Percentiles rank a stretch among this genome's conserved stretches.
These are phyloP conservation scores for Nicotiana sylvestris DNA, from an alignment of 257 asterid species.

Conservation along the genomic window DNA sequence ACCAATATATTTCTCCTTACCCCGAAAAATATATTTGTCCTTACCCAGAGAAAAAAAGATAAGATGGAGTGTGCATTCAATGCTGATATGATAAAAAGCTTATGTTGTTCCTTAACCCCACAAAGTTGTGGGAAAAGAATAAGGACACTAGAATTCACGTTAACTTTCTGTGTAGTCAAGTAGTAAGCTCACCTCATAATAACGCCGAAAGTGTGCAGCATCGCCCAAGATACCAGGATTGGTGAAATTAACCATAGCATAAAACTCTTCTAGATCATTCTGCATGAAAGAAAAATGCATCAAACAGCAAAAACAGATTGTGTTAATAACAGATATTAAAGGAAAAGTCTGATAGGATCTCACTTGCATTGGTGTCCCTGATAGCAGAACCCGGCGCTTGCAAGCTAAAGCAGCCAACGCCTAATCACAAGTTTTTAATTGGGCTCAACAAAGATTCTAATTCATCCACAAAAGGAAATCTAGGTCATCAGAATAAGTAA, in stretches of 20 bases:
- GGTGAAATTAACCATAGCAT: slow-evolving; percentile 95
- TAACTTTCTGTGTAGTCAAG: slow-evolving; percentile 7
- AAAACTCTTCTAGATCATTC: slow-evolving; percentile 99
- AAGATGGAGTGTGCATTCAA: not conserved
- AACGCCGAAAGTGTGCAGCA: slow-evolving; percentile 81
- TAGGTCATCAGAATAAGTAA: not conserved
- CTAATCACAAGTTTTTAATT: slow-evolving; percentile 42
- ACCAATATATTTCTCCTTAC: not conserved
- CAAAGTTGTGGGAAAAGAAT: not conserved
- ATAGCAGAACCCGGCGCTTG: slow-evolving; percentile 78
- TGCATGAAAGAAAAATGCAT: slow-evolving; percentile 24
- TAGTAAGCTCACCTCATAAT: slow-evolving; percentile 72
- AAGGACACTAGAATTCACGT: not conserved
- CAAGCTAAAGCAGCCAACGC: slow-evolving; percentile 89
- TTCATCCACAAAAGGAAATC: not conserved
- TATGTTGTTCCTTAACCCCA: slow-evolving; percentile 1
- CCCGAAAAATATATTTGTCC: not conserved
- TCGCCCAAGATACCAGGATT: slow-evolving; percentile 93
- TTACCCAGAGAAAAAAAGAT: not conserved
- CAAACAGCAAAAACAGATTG: slow-evolving; percentile 10
- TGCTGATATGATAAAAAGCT: not conserved
- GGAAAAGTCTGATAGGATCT: slow-evolving; percentile 27
- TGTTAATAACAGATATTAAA: not conserved
- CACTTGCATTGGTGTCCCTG: slow-evolving; percentile 99
- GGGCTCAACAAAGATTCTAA: not conserved